These are phyloP conservation scores for Sisymbrium irio DNA, from an alignment of 345 rosid species.

Conservation along the genomic window DNA sequence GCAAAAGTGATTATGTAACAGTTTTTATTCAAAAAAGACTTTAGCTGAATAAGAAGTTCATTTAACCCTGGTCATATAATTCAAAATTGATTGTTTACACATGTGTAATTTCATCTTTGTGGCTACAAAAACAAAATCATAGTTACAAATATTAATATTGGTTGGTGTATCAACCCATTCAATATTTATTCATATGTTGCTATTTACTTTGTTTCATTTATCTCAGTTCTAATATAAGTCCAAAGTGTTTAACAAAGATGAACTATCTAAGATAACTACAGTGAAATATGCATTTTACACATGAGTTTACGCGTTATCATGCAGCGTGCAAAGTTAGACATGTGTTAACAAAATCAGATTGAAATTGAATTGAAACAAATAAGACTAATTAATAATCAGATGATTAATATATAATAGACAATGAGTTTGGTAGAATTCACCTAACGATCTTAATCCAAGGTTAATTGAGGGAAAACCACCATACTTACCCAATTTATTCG, in stretches of 20 bases:
- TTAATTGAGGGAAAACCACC: conserved; percentile 24
- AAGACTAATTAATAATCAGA: neutral
- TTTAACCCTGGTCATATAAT: neutral
- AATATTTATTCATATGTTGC: neutral
- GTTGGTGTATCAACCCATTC: neutral
- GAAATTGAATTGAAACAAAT: neutral
- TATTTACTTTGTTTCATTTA: neutral
- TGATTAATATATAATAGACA: conserved; percentile 26
- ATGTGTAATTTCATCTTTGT: neutral
- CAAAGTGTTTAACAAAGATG: neutral
- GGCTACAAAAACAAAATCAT: neutral
- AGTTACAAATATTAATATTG: neutral
- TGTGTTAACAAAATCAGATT: neutral
- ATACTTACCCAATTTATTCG: conserved; percentile 21
- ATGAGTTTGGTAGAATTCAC: conserved; percentile 25
- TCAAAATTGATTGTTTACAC: neutral
- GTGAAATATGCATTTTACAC: neutral
- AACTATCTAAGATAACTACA: neutral
- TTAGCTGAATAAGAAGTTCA: neutral
- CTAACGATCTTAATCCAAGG: conserved; percentile 26
- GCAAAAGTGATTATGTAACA: neutral
- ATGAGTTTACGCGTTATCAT: neutral
- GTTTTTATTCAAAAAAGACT: neutral
- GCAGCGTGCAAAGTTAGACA: neutral
- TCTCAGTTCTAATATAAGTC: neutral